Percentiles rank a stretch among this genome's conserved stretches.
Evolutionary conservation across 2,329 filamentous ascomycete genomes (phyloP).

Genomic region (Neospermospora avenae): DNA sequence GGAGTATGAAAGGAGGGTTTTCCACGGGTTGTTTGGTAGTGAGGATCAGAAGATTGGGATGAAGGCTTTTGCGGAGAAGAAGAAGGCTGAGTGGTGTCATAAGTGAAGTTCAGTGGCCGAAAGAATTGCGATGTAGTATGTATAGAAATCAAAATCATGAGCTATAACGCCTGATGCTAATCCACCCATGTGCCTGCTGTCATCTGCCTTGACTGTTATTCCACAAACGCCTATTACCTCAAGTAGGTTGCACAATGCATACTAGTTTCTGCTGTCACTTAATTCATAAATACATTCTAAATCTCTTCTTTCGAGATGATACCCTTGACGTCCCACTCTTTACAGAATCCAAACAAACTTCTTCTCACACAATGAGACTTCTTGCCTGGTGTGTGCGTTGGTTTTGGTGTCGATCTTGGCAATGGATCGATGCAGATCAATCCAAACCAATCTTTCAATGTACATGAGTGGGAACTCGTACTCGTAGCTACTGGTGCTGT

Average conservation of each 20-base stretch:
- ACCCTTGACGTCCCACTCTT: conserved; percentile 22
- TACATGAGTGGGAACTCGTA: conserved; percentile 29
- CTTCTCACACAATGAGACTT: conserved; percentile 26
- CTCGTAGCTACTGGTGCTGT: conserved; percentile 19
- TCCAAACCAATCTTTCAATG: conserved; percentile 31
- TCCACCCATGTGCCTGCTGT: conserved; percentile 5
- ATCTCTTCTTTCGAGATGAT: conserved; percentile 26
- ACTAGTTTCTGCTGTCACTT: background rate
- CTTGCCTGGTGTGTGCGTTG: conserved; percentile 16
- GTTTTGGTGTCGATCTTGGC: conserved; percentile 17
- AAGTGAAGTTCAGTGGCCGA: conserved; percentile 45
- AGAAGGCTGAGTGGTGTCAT: conserved; percentile 86
- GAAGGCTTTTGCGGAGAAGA: conserved; percentile 93
- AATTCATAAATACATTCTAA: conserved; percentile 27
- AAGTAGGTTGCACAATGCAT: background rate
- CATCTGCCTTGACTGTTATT: conserved; percentile 3
- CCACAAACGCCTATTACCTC: conserved; percentile 12
- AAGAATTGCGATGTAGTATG: conserved; percentile 2
- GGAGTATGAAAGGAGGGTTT: conserved; percentile 89
- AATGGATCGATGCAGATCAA: conserved; percentile 32
- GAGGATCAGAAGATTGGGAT: conserved; percentile 97
- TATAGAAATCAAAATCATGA: conserved; percentile 2
- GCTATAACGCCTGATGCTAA: conserved; percentile 15
- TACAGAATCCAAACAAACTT: conserved; percentile 31
- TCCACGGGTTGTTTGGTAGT: conserved; percentile 90